A percentile compares a stretch with the other conserved stretches of the same genome.
Evolutionary conservation across 345 rosid species (phyloP).

Genomic region (Rhodamnia rubescens): DNA sequence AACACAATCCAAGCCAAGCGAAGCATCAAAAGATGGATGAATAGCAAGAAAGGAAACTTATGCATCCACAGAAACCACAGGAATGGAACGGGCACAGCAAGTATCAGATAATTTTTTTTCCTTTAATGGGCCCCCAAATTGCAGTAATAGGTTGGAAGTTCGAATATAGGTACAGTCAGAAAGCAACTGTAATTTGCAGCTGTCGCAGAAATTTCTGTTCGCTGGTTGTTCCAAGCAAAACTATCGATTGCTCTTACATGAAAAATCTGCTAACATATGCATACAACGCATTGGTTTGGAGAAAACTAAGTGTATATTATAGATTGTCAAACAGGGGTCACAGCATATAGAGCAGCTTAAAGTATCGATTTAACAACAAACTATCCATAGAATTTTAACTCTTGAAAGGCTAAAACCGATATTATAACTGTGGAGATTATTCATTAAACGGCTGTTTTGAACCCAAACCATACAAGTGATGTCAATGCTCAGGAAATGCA

Average conservation of each 20-base stretch:
- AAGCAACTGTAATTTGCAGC: not conserved
- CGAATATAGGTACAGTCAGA: not conserved
- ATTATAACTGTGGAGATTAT: not conserved
- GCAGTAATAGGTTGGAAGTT: not conserved
- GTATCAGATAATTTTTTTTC: not conserved
- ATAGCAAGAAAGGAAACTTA: not conserved
- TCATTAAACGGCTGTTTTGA: not conserved
- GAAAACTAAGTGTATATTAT: not conserved
- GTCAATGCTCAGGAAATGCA: not conserved
- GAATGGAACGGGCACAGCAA: not conserved
- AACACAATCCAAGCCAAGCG: not conserved
- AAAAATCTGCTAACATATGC: not conserved
- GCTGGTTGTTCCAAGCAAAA: not conserved
- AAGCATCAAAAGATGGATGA: not conserved
- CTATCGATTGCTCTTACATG: not conserved
- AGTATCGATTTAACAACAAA: not conserved
- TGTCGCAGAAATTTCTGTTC: not conserved
- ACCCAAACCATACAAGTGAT: not conserved
- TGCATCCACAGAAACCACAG: not conserved
- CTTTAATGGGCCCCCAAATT: not conserved
- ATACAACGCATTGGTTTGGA: not conserved
- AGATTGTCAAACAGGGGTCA: not conserved
- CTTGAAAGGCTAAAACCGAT: not conserved
- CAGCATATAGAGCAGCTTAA: not conserved
- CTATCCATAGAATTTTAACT: not conserved